Conservation (phyloP, 306 rosid species). For the Inga leiocalycina region DNA sequence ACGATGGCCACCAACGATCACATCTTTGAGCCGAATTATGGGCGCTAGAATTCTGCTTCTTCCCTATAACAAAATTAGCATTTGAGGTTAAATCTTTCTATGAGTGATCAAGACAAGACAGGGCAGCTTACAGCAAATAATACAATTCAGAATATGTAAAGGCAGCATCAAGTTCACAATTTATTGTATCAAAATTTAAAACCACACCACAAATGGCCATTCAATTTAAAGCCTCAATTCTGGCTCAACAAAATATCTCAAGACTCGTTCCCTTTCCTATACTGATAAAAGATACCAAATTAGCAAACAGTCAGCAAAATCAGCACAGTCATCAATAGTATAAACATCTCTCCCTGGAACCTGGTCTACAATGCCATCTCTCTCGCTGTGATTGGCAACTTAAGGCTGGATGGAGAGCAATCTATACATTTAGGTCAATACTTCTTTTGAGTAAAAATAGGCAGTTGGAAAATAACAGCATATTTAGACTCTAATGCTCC, state of each 20-base stretch:
- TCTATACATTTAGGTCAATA: not conserved
- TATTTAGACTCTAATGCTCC: not conserved
- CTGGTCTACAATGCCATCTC: not conserved
- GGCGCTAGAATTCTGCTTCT: conserved; percentile 69
- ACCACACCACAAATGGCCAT: not conserved
- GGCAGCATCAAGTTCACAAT: not conserved
- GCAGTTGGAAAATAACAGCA: not conserved
- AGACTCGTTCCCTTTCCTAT: not conserved
- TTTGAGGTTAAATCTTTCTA: conserved; percentile 28
- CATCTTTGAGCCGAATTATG: conserved; percentile 79
- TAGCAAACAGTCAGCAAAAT: conserved; percentile 18
- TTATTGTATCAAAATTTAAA: not conserved
- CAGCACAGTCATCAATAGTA: not conserved
- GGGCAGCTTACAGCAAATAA: conserved; percentile 3
- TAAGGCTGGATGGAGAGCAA: not conserved
- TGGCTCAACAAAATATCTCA: not conserved
- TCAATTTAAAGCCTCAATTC: not conserved
- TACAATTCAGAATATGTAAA: not conserved
- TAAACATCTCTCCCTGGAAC: not conserved
- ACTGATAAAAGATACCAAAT: not conserved
- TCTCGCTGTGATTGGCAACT: not conserved
- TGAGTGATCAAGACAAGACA: not conserved
- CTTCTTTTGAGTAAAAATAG: not conserved
- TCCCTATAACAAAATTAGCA: conserved; percentile 44
- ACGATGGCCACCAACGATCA: conserved; percentile 73